These are phyloP conservation scores for Tetrapisispora taiwanensis DNA, from an alignment of 805 yeast genomes.

Conservation along the genomic window DNA sequence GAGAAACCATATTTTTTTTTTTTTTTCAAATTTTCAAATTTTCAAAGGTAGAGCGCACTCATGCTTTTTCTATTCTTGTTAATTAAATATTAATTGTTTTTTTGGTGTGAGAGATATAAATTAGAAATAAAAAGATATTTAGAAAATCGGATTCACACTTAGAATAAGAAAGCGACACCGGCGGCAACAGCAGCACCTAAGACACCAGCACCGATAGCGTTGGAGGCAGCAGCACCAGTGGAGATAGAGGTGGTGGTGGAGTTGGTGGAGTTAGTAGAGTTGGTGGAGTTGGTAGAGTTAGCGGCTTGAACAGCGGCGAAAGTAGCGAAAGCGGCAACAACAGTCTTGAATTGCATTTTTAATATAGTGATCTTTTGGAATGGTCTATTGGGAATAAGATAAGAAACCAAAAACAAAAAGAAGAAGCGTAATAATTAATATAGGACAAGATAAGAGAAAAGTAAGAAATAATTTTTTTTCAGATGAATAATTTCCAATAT, in stretches of 20 bases:
- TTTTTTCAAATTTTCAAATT: too few species aligned
- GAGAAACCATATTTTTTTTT: too few species aligned
- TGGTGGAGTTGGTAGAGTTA: constrained; percentile 30
- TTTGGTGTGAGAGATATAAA: too few species aligned
- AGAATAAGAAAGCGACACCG: constrained; percentile 51
- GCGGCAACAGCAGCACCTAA: constrained; percentile 81
- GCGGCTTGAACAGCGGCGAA: constrained; percentile 61
- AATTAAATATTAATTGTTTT: too few species aligned
- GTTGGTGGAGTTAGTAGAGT: constrained; percentile 37
- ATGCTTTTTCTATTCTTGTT: too few species aligned
- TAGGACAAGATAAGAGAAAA: neutral
- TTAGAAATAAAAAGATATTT: too few species aligned
- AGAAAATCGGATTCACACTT: too few species aligned
- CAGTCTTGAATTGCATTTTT: constrained; percentile 62
- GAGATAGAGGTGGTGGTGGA: constrained; percentile 32
- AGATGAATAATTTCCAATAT: neutral
- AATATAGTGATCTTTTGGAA: neutral
- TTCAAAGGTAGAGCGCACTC: too few species aligned
- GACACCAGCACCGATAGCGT: constrained; percentile 59
- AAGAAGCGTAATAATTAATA: neutral
- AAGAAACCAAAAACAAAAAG: neutral
- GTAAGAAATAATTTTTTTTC: neutral
- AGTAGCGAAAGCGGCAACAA: constrained; percentile 61
- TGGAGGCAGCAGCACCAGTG: constrained; percentile 43
- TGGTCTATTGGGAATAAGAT: neutral